phyloP scores from a whole-genome alignment of 495 filamentous ascomycete species.

The Penicillium manginii region DNA sequence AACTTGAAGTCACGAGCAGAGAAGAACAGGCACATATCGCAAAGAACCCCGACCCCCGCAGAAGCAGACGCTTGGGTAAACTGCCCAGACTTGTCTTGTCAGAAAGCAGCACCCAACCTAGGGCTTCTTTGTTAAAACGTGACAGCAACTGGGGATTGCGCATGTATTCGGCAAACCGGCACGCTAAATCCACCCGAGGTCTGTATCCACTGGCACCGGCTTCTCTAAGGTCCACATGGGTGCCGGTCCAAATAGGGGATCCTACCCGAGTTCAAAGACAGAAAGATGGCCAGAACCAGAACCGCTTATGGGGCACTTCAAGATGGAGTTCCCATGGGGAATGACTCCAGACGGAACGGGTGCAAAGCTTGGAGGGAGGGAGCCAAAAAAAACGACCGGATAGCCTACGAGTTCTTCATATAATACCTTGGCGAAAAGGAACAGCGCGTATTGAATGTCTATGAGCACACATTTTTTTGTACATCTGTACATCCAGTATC shows the following conservation, averaged over 20 bases:
- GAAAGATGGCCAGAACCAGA: background rate
- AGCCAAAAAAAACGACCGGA: slow-evolving; percentile 18
- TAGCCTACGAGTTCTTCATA: background rate
- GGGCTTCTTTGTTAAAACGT: slow-evolving; percentile 4
- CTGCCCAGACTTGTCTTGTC: background rate
- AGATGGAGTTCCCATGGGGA: slow-evolving; percentile 6
- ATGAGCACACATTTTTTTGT: background rate
- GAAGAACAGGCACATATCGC: background rate
- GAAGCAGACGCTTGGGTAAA: background rate
- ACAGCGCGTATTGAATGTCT: background rate
- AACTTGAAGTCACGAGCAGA: background rate
- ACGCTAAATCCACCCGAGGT: slow-evolving; percentile 18
- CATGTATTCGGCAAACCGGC: slow-evolving; percentile 38
- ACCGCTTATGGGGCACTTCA: background rate
- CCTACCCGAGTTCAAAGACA: too few relatives aligned
- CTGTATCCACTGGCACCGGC: background rate
- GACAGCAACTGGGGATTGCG: slow-evolving; percentile 10
- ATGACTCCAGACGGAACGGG: background rate
- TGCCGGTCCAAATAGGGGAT: slow-evolving; percentile 1
- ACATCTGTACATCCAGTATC: background rate
- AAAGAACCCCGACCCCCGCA: slow-evolving; percentile 11
- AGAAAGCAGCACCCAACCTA: slow-evolving; percentile 1
- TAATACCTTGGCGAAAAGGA: background rate
- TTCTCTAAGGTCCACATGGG: background rate
- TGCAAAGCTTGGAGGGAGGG: slow-evolving; percentile 32